phyloP scores from a whole-genome alignment of 371 early-diverging fungal species.

The Mortierella sp. region DNA sequence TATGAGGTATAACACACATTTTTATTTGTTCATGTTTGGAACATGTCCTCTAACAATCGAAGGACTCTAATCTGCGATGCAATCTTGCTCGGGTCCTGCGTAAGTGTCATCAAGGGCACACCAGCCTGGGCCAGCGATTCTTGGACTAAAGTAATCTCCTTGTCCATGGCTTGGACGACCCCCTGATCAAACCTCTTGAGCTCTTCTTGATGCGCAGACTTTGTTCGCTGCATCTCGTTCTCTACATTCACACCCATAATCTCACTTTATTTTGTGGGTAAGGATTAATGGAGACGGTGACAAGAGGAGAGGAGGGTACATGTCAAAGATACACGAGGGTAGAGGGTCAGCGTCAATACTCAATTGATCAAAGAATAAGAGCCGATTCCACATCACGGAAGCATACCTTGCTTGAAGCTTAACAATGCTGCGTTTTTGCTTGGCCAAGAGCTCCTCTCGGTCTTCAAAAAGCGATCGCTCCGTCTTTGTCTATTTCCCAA shows the following conservation, averaged over 20 bases:
- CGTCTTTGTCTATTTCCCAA: constrained; percentile 4
- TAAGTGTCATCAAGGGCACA: constrained; percentile 35
- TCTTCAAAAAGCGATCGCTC: constrained; percentile 34
- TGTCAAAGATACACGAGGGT: background rate
- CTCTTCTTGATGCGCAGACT: constrained; percentile 24
- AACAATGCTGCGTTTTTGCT: constrained; percentile 37
- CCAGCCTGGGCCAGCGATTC: constrained; percentile 22
- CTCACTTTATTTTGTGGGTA: constrained; percentile 23
- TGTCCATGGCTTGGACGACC: constrained; percentile 36
- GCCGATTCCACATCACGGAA: background rate
- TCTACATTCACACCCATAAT: constrained; percentile 47
- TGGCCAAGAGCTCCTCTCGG: constrained; percentile 26
- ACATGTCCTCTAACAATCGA: constrained; percentile 50
- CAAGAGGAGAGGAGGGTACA: background rate
- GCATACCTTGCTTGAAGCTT: constrained; percentile 51
- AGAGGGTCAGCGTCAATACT: background rate
- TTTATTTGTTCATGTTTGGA: constrained; percentile 18
- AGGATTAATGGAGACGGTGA: background rate
- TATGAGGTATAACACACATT: background rate
- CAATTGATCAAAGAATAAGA: background rate
- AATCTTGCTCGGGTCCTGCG: constrained; percentile 36
- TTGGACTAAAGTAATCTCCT: constrained; percentile 26
- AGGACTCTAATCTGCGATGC: constrained; percentile 41
- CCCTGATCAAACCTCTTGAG: constrained; percentile 43
- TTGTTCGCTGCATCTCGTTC: constrained; percentile 17